phyloP scores from a whole-genome alignment of 2,329 filamentous ascomycete species.

The Torrubiellomyces zombiae region DNA sequence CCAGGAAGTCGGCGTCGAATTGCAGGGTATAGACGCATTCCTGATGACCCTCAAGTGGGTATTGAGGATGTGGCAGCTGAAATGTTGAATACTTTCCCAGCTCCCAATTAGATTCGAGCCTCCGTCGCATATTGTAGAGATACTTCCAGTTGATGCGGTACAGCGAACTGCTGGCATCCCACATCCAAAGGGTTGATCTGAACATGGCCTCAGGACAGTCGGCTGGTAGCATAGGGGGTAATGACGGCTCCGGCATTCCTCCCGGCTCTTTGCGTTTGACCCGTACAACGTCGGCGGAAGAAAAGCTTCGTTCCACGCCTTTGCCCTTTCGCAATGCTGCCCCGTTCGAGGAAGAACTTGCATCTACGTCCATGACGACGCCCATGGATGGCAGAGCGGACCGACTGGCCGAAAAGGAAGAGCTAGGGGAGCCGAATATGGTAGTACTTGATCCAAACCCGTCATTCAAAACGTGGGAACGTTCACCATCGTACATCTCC shows the following conservation, averaged over 20 bases:
- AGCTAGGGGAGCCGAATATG: slow-evolving; percentile 18
- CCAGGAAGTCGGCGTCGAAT: slow-evolving; percentile 68
- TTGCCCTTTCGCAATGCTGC: slow-evolving; percentile 10
- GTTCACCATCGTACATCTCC: slow-evolving; percentile 27
- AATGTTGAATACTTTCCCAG: slow-evolving; percentile 70
- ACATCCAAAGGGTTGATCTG: slow-evolving; percentile 32
- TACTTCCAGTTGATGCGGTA: slow-evolving; percentile 81
- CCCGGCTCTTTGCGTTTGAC: slow-evolving; percentile 20
- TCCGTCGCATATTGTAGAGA: slow-evolving; percentile 72
- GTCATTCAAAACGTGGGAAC: slow-evolving; percentile 10
- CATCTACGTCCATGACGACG: slow-evolving; percentile 15
- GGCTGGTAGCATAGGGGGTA: slow-evolving; percentile 12
- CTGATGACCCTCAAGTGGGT: slow-evolving; percentile 66
- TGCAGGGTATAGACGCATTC: slow-evolving; percentile 96
- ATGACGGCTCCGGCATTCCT: slow-evolving; percentile 14
- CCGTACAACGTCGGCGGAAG: slow-evolving; percentile 12
- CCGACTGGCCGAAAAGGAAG: slow-evolving; percentile 15
- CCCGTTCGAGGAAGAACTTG: slow-evolving; percentile 4
- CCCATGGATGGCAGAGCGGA: slow-evolving; percentile 8
- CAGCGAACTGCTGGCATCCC: slow-evolving; percentile 27
- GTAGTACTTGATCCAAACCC: slow-evolving; percentile 9
- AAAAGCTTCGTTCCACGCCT: slow-evolving; percentile 12
- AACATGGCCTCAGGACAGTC: slow-evolving; percentile 16
- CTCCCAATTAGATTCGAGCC: slow-evolving; percentile 84
- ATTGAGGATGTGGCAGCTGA: slow-evolving; percentile 70